Base-by-base conservation (phyloP, 495 filamentous ascomycete species). In the Tuber aestivum region DNA sequence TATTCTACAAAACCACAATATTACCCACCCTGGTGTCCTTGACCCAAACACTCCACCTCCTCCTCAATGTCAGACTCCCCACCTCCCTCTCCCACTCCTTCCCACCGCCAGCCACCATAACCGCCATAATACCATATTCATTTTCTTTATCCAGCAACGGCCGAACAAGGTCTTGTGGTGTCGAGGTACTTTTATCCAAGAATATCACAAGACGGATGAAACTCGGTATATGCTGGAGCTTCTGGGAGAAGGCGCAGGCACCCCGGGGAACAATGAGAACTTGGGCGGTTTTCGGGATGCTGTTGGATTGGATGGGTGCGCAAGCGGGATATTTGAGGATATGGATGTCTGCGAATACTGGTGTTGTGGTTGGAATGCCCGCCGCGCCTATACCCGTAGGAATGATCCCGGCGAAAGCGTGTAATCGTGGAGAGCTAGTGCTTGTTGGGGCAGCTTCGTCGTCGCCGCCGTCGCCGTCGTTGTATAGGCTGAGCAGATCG, bases 191-290 rank as follows among this genome's bases (percentile, higher is more conserved):
- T 74, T 89, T 90, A 6, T 91, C 93, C 6, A 98, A 90, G 0
- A 98, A 84, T 35, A 99, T 85, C 12, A 97, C 92, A 12, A 99
- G 87, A 83, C 97, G 92, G 16, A 97, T 84, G 20, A 72, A 74
- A 16, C 90, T 88, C 20, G 95, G 93, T 50, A 99, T 93, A 78
- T 93, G 94, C 38, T 87, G 86, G 0, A 98, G 85, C 81, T 99
- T 99, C 44, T 92, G 86, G 10, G 87, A 88, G 84, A 98, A 98
- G 56, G 86, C 91, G 85, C 95, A 99, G 4, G 89, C 90, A 32
- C 95, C 95, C 35, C 95, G 91, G 44, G 89, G 90, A 75, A 98
- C 87, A 40, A 97, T 88, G 75, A 99, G 88, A 23, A 97, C 86
- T 77, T 97, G 90, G 83, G 79, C 70, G 6, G 41, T 71, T 10